phyloP scores from a whole-genome alignment of 1,284 basidiomycete species.

The Tylopilus microsporus region DNA sequence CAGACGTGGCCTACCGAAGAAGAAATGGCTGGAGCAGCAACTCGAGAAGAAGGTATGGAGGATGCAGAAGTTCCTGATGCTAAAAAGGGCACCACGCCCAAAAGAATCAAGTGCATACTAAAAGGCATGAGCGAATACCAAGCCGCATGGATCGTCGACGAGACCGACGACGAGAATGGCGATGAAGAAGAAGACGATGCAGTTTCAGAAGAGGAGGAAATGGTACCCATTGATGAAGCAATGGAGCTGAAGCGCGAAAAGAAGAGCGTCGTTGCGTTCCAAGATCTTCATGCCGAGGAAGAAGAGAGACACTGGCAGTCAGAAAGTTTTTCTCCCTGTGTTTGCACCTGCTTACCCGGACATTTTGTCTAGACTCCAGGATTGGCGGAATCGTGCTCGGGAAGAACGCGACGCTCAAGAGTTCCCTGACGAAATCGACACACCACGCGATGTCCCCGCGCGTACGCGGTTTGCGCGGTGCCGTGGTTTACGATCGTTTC shows the following conservation, averaged over 20 bases:
- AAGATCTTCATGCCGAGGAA: slow-evolving; percentile 78
- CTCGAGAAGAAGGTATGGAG: slow-evolving; percentile 28
- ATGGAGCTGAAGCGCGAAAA: slow-evolving; percentile 59
- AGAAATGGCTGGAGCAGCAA: slow-evolving; percentile 63
- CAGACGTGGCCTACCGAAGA: slow-evolving; percentile 99
- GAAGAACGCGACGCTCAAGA: slow-evolving; percentile 75
- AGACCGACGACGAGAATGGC: slow-evolving; percentile 63
- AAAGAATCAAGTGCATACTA: slow-evolving; percentile 71
- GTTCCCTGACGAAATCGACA: slow-evolving; percentile 98
- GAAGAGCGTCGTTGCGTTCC: slow-evolving; percentile 53
- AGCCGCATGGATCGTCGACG: slow-evolving; percentile 89
- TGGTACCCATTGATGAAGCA: slow-evolving; percentile 41
- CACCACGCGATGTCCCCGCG: slow-evolving; percentile 84
- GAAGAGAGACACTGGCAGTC: slow-evolving; percentile 83
- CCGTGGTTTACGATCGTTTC: slow-evolving; percentile 86
- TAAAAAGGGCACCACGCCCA: slow-evolving; percentile 62
- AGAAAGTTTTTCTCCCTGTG: slow-evolving; percentile 28
- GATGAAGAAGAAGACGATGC: slow-evolving; percentile 40
- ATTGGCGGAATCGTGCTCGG: slow-evolving; percentile 62
- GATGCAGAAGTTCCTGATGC: slow-evolving; percentile 56
- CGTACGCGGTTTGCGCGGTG: slow-evolving; percentile 88
- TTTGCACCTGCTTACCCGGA: slow-evolving; percentile 7
- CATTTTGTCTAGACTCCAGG: slow-evolving; percentile 48
- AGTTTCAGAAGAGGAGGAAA: slow-evolving; percentile 42
- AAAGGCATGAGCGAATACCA: slow-evolving; percentile 93